phyloP scores from a whole-genome alignment of 352 stramenopile species.

The Pythium sukuiense region DNA sequence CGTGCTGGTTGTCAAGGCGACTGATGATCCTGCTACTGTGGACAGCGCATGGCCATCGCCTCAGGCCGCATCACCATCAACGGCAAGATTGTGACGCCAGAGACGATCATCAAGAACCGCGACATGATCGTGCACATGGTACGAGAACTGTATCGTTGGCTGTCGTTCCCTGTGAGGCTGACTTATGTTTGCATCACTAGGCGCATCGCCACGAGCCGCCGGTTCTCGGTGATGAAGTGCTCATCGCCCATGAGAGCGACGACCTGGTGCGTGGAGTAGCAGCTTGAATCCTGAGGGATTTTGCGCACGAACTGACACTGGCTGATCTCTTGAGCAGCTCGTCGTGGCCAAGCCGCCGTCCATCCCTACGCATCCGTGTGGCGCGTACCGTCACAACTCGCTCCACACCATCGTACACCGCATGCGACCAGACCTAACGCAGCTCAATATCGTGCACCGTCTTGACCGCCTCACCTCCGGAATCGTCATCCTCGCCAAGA shows the following conservation, averaged over 20 bases:
- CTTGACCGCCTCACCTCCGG: constrained; percentile 96
- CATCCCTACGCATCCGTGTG: constrained; percentile 94
- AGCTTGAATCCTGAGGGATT: background rate
- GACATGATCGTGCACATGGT: constrained; percentile 94
- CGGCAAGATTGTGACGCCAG: constrained; percentile 62
- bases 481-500: constrained; percentile 86
- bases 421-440: constrained; percentile 62
- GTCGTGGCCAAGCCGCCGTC: constrained; percentile 90
- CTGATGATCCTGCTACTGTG: background rate
- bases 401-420: constrained; percentile 83
- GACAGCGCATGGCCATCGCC: constrained; percentile 90
- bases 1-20: background rate
- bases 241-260: constrained; percentile 76
- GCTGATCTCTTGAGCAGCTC: constrained; percentile 37
- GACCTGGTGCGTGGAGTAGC: constrained; percentile 54
- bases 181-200: constrained; percentile 22
- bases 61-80: constrained; percentile 95
- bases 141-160: background rate
- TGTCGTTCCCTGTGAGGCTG: background rate
- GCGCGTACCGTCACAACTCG: constrained; percentile 95
- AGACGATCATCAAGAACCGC: constrained; percentile 89
- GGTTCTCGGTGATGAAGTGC: constrained; percentile 82
- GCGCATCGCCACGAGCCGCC: constrained; percentile 97
- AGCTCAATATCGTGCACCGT: constrained; percentile 92
- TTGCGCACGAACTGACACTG: background rate